Base-by-base conservation (phyloP, 306 rosid genomes). In the Luffa aegyptiaca region DNA sequence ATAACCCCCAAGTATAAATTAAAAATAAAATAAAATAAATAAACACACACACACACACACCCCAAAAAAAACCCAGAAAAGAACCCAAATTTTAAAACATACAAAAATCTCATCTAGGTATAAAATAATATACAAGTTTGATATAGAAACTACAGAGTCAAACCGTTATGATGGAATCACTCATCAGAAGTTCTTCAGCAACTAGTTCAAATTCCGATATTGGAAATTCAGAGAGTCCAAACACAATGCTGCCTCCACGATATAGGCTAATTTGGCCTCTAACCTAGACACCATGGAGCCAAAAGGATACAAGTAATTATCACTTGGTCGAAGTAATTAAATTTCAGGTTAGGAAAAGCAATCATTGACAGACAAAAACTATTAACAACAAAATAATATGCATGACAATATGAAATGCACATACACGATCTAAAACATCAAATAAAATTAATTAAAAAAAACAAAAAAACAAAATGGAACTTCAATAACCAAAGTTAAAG, bases 161-260 rank as follows among this genome's bases (percentile, higher is more conserved):
- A 66, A 90, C 98, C 97, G 86, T 89, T 86, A 95, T 87, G 84
- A 89, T 72, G 76, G 98, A 95, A 90, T 95, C 97, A 58, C 98
- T 95, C 97, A 95, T 89, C 85, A 95, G 86, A 90, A 95, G 97
- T 87, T 95, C 98, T 85, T 95, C 98, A 0, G 98, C 98, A 76
- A 95, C 98, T 51, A 95, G 97, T 87, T 95, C 98, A 86, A 95
- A 95, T 85, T 95, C 98, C 39, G 98, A 95, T 70, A 95, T 80
- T 83, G 98, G 98, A 87, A 75, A 92, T 35, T 95, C 88, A 0
- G 98, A 92, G 85, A 95, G 61, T 72, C 98, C 98, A 85, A 95
- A 95, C 79, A 91, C 87, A 83, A 95, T 88, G 91, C 97, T 95
- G 82, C 91, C 98, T 74, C 97, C 97, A 86, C 83, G 41, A 56